phyloP scores from a whole-genome alignment of 352 stramenopile species.

The Globisporangium heterothallicum region DNA sequence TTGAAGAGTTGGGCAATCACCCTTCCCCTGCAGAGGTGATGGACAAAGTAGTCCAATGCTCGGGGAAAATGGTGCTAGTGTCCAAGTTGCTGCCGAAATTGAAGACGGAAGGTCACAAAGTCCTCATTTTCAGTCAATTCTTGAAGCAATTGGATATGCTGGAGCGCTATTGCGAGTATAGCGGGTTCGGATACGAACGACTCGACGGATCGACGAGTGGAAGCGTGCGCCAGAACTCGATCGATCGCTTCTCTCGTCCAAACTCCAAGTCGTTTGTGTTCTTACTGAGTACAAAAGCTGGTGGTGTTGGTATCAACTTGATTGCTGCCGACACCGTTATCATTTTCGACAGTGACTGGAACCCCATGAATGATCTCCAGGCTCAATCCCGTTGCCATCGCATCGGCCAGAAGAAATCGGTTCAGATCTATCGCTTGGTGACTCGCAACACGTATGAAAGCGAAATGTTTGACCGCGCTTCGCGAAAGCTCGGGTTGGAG shows the following conservation, averaged over 20 bases:
- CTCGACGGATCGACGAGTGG: conserved; percentile 90
- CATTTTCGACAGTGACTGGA: conserved; percentile 99
- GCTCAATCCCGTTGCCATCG: conserved; percentile 92
- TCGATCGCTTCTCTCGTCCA: conserved; percentile 95
- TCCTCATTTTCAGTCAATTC: conserved; percentile 96
- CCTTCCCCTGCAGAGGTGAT: conserved; percentile 54
- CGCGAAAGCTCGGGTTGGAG: conserved; percentile 97
- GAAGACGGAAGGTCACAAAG: conserved; percentile 90
- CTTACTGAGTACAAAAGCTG: conserved; percentile 97
- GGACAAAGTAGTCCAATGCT: conserved; percentile 82
- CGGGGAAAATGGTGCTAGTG: conserved; percentile 88
- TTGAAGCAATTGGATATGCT: conserved; percentile 92
- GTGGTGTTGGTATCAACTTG: conserved; percentile 97
- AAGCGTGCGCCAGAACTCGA: conserved; percentile 88
- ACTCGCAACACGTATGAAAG: conserved; percentile 99
- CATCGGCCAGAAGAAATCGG: conserved; percentile 98
- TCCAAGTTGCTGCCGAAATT: conserved; percentile 89
- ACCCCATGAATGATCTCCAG: conserved; percentile 94
- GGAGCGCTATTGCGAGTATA: conserved; percentile 89
- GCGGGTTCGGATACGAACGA: conserved; percentile 85
- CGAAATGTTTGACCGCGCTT: conserved; percentile 99
- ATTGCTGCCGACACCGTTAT: conserved; percentile 99
- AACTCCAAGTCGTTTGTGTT: conserved; percentile 98
- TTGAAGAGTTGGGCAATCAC: conserved; percentile 61
- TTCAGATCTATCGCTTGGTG: conserved; percentile 97